Evolutionary conservation across 306 rosid species (phyloP).

Genomic region (Malus sieversii): DNA sequence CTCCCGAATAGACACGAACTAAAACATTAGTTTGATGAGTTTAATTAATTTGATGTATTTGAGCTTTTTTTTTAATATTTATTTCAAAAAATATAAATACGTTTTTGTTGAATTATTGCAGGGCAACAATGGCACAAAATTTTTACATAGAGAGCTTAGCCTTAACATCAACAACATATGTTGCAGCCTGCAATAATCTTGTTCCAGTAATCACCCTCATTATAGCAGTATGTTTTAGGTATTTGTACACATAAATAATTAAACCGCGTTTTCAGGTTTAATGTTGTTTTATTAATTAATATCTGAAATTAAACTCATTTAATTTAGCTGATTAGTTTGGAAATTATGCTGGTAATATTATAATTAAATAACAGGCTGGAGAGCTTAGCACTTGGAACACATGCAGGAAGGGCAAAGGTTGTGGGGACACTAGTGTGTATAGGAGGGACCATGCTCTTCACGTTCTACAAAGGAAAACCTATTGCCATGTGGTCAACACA

Average conservation of each 20-base stretch:
- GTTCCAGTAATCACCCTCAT: constrained; percentile 19
- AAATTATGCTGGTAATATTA: too few species aligned
- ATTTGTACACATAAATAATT: too few species aligned
- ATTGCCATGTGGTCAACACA: constrained; percentile 34
- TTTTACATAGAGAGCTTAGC: constrained; percentile 12
- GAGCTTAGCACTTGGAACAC: constrained; percentile 19
- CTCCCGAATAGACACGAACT: too few species aligned
- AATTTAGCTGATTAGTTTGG: too few species aligned
- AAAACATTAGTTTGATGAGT: too few species aligned
- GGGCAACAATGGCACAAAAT: constrained; percentile 21
- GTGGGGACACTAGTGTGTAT: constrained; percentile 45
- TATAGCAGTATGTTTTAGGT: constrained; percentile 7
- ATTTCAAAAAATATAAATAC: too few species aligned
- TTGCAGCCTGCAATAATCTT: constrained; percentile 8
- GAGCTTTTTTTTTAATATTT: too few species aligned
- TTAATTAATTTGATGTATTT: too few species aligned
- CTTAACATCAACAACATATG: constrained; percentile 17
- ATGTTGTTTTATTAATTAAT: too few species aligned
- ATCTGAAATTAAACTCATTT: too few species aligned
- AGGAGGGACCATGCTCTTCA: constrained; percentile 58
- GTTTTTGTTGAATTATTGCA: background rate
- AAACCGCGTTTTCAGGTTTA: too few species aligned
- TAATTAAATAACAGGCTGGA: constrained; percentile 24
- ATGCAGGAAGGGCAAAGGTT: constrained; percentile 41
- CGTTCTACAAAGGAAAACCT: constrained; percentile 39